Percentiles rank a stretch among this genome's conserved stretches.
These are phyloP conservation scores for Nyctanthes arbortristis DNA, from an alignment of 257 asterid species.

Conservation along the genomic window DNA sequence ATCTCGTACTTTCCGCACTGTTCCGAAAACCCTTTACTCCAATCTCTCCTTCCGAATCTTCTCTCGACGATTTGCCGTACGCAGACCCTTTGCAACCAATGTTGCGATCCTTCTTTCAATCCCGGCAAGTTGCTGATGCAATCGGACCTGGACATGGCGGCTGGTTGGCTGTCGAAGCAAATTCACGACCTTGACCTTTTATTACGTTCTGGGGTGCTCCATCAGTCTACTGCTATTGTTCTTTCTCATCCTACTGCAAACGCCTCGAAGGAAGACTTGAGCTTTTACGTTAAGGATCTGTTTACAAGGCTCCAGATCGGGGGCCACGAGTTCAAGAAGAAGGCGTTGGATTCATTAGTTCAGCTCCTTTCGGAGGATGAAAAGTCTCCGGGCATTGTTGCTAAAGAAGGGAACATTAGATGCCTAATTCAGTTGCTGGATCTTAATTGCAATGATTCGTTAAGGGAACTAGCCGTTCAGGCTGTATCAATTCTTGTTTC, in stretches of 20 bases:
- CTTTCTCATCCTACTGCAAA: slow-evolving; percentile 66
- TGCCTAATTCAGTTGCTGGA: slow-evolving; percentile 66
- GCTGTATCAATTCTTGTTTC: slow-evolving; percentile 70
- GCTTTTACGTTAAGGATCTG: slow-evolving; percentile 67
- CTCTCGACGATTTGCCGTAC: slow-evolving; percentile 62
- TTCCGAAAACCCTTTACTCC: slow-evolving; percentile 67
- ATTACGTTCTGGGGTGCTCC: slow-evolving; percentile 86
- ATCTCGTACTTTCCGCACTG: slow-evolving; percentile 71
- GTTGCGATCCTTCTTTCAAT: slow-evolving; percentile 44
- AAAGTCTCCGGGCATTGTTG: slow-evolving; percentile 59
- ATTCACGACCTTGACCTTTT: slow-evolving; percentile 75
- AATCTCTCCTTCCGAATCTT: slow-evolving; percentile 53
- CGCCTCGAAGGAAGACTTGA: slow-evolving; percentile 59
- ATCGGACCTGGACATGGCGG: slow-evolving; percentile 94
- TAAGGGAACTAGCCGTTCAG: slow-evolving; percentile 64
- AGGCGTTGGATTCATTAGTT: slow-evolving; percentile 74
- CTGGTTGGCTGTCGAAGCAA: slow-evolving; percentile 78
- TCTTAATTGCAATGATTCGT: slow-evolving; percentile 34
- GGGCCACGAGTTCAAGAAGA: slow-evolving; percentile 69
- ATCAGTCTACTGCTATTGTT: slow-evolving; percentile 88
- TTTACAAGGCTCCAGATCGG: slow-evolving; percentile 94
- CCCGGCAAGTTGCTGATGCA: slow-evolving; percentile 95
- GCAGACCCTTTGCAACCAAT: slow-evolving; percentile 48
- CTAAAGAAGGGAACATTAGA: slow-evolving; percentile 58
- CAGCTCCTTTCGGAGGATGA: slow-evolving; percentile 63